Conservation (phyloP, 345 rosid genomes). For the Diplotaxis tenuifolia region DNA sequence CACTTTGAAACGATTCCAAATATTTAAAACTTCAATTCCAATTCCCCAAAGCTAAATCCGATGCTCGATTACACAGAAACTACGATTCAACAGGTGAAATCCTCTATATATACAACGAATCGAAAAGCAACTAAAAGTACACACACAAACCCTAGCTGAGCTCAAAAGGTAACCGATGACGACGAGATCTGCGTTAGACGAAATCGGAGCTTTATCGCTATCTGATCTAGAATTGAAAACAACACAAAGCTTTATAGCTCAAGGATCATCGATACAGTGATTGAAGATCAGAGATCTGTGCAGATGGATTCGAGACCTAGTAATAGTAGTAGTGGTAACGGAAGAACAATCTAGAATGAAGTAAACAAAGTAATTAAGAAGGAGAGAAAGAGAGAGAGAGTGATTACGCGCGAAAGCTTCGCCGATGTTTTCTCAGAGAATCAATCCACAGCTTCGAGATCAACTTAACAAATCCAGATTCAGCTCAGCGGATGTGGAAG, state of each 20-base stretch:
- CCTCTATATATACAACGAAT: neutral
- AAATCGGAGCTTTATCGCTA: constrained; percentile 30
- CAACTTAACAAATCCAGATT: constrained; percentile 18
- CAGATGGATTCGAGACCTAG: constrained; percentile 23
- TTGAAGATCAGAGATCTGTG: constrained; percentile 31
- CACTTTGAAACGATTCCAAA: neutral
- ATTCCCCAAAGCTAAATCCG: neutral
- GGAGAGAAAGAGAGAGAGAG: neutral
- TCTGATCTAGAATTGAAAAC: neutral
- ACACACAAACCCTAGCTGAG: constrained; percentile 42
- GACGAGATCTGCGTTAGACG: constrained; percentile 20
- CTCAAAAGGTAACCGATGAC: neutral
- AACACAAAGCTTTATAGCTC: constrained; percentile 2
- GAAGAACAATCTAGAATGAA: constrained; percentile 22
- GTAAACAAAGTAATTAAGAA: neutral
- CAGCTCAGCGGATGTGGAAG: constrained; percentile 22
- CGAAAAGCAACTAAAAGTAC: constrained; percentile 19
- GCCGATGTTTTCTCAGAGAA: neutral
- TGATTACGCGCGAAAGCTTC: constrained; percentile 29
- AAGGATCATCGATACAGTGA: constrained; percentile 14
- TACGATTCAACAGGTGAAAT: neutral
- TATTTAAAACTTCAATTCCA: constrained; percentile 19
- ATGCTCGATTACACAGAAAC: constrained; percentile 11
- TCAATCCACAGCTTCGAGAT: constrained; percentile 4
- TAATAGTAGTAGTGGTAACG: constrained; percentile 1